Percentiles rank a stretch among this genome's conserved stretches.
Conservation (phyloP, 129 eudicot genomes). For the Heracleum sosnowskyi region DNA sequence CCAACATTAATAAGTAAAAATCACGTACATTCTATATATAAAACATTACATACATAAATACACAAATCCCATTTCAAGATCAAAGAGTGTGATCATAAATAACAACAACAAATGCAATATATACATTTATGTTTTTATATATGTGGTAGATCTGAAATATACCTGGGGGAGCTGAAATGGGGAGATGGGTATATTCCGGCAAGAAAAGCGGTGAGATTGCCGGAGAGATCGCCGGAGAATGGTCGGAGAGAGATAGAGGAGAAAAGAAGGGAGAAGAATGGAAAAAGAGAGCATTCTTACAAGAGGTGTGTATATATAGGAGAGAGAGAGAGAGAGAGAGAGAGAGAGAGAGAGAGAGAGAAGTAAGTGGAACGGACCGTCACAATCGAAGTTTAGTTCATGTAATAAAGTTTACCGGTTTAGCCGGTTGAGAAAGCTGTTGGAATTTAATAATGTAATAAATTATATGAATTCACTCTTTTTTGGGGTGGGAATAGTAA, state of each 20-base stretch:
- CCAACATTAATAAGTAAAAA: slow-evolving; percentile 10
- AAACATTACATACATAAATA: not conserved
- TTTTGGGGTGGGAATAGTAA: too few relatives aligned
- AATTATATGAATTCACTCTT: too few relatives aligned
- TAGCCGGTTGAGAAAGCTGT: not conserved
- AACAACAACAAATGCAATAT: not conserved
- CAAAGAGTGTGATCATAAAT: not conserved
- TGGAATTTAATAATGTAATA: not conserved
- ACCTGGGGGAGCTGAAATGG: slow-evolving; percentile 34
- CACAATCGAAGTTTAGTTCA: not conserved
- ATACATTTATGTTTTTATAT: too few relatives aligned
- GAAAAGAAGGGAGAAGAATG: slow-evolving; percentile 17
- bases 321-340: slow-evolving; percentile 8
- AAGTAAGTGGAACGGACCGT: slow-evolving; percentile 13
- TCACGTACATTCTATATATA: slow-evolving; percentile 8
- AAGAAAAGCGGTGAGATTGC: slow-evolving; percentile 7
- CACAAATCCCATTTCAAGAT: slow-evolving; percentile 18
- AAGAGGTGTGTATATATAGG: slow-evolving; percentile 26
- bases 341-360: slow-evolving; percentile 16
- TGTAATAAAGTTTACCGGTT: slow-evolving; percentile 7
- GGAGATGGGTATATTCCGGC: slow-evolving; percentile 17
- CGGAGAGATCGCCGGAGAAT: slow-evolving; percentile 27
- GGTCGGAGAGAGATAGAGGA: slow-evolving; percentile 24
- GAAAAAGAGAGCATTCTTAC: slow-evolving; percentile 37
- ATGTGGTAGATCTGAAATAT: slow-evolving; percentile 32